Evolutionary conservation across 345 rosid genomes (phyloP).

Genomic region (Turritis glabra): DNA sequence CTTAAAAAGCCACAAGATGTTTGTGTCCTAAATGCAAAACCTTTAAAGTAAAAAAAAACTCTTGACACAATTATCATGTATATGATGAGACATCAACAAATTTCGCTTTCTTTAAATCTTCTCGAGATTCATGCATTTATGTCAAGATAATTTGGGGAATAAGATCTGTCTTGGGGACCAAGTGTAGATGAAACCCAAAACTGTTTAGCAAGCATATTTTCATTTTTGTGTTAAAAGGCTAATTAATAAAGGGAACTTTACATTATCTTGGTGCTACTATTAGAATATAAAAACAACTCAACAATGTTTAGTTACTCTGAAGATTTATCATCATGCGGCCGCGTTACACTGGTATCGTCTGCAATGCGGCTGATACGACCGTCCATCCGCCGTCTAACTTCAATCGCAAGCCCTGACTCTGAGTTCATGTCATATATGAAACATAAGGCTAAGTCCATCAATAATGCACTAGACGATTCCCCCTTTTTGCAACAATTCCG

Average conservation of each 20-base stretch:
- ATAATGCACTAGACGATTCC: background rate
- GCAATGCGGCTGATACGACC: background rate
- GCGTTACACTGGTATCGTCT: background rate
- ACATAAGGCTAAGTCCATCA: background rate
- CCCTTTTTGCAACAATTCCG: background rate
- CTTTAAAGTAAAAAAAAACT: background rate
- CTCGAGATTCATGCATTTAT: background rate
- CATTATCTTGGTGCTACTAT: background rate
- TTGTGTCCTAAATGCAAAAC: background rate
- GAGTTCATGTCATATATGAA: background rate
- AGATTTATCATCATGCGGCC: background rate
- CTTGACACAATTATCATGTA: background rate
- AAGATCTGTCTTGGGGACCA: background rate
- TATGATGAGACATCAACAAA: background rate
- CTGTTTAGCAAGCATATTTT: too few species aligned
- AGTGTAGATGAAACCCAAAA: background rate
- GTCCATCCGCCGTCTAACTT: background rate
- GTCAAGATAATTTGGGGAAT: too few species aligned
- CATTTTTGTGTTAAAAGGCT: background rate
- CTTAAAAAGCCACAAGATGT: background rate
- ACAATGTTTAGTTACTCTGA: background rate
- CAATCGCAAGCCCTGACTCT: background rate
- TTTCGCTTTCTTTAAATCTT: background rate
- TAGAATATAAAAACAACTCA: background rate
- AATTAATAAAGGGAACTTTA: background rate